A percentile compares a stretch with the other conserved stretches of the same genome.
Evolutionary conservation across 768 basidiomycete genomes (phyloP).

Genomic region (Austroboletus festivus): DNA sequence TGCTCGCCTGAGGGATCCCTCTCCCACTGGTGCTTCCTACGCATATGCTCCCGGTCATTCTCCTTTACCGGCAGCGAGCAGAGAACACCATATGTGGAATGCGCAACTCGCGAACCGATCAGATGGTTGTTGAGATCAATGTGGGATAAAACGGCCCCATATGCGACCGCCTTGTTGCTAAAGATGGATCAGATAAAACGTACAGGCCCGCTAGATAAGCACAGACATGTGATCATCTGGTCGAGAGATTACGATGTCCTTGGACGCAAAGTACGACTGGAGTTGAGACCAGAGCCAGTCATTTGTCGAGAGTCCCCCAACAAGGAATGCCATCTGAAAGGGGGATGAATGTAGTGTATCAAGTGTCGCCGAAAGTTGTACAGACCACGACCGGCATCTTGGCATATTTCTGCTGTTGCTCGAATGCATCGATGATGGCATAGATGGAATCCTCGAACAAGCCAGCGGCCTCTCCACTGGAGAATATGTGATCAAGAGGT

Average conservation of each 20-base stretch:
- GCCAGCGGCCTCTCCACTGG: conserved; percentile 7
- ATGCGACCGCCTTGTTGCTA: conserved; percentile 12
- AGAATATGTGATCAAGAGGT: background rate
- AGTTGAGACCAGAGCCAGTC: conserved; percentile 7
- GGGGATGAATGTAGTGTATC: no score
- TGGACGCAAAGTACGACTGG: conserved; percentile 7
- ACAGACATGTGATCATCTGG: conserved; percentile 9
- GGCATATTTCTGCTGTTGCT: conserved; percentile 4
- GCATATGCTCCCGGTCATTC: conserved; percentile 4
- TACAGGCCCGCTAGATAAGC: background rate
- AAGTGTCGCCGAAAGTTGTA: background rate
- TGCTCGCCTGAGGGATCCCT: conserved; percentile 1
- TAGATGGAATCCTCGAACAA: conserved; percentile 9
- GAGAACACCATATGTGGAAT: conserved; percentile 7
- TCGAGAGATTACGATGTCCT: conserved; percentile 3
- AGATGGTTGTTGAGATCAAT: background rate
- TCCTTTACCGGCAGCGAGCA: conserved; percentile 1
- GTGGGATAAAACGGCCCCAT: conserved; percentile 6
- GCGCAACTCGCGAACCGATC: conserved; percentile 4
- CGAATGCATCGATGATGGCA: conserved; percentile 10
- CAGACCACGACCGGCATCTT: conserved; percentile 2
- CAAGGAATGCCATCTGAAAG: conserved; percentile 11
- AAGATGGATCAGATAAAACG: background rate
- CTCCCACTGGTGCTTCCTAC: conserved; percentile 11
- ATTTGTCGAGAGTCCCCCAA: conserved; percentile 10